phyloP scores from a whole-genome alignment of 2,329 filamentous ascomycete genomes.

The Neodidymelliopsis sp. region DNA sequence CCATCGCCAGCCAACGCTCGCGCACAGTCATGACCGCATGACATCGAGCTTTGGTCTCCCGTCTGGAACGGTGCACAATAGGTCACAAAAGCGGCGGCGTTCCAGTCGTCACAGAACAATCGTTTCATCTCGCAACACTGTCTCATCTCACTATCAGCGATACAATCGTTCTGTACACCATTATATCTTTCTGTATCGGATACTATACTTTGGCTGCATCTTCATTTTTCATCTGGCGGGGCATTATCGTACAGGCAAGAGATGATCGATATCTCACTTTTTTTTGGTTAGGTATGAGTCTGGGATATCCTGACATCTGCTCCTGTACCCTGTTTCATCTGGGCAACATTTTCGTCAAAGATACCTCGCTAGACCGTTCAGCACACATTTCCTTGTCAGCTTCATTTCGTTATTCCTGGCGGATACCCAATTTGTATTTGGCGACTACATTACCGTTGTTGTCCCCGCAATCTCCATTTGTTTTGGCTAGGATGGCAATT shows the following conservation, averaged over 20 bases:
- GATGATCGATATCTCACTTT: constrained; percentile 20
- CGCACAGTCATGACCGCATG: constrained; percentile 45
- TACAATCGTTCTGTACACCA: constrained; percentile 35
- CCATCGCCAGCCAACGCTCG: constrained; percentile 29
- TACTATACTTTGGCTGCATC: constrained; percentile 37
- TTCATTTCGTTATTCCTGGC: constrained; percentile 36
- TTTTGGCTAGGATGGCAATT: constrained; percentile 26
- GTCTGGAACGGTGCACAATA: constrained; percentile 46
- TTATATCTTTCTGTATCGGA: constrained; percentile 25
- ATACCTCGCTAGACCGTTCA: constrained; percentile 44
- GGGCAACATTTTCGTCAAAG: constrained; percentile 32
- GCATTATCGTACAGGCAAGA: constrained; percentile 25
- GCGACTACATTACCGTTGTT: constrained; percentile 31
- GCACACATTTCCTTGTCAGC: constrained; percentile 31
- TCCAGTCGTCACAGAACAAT: constrained; percentile 32
- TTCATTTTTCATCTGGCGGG: constrained; percentile 28
- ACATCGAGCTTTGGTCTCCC: constrained; percentile 42
- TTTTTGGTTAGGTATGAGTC: constrained; percentile 11
- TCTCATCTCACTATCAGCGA: constrained; percentile 29
- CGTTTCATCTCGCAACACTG: constrained; percentile 32
- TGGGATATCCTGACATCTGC: constrained; percentile 19
- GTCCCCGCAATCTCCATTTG: constrained; percentile 21
- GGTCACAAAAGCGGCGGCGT: constrained; percentile 16
- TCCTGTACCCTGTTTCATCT: constrained; percentile 28
- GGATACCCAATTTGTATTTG: constrained; percentile 49